Evolutionary conservation across 805 yeast species (phyloP), one percentile per base, ranked within the genome.

Genomic region (Ogataea methanolica): DNA sequence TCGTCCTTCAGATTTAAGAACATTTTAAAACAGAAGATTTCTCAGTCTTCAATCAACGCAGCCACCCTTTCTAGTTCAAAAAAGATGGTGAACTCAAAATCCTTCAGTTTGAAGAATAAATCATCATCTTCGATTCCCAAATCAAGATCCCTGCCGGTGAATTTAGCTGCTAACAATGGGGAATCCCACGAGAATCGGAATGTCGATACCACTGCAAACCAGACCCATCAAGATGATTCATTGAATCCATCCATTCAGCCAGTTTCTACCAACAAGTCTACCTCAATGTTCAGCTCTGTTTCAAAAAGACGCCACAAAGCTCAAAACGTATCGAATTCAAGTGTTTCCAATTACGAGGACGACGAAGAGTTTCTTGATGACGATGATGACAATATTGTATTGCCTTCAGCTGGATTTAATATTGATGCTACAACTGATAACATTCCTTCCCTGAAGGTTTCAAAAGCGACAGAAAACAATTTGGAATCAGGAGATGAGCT

Each of bases 1-100:
- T 23, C 48, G 26, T 50, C 54, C 26, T 52, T 46, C 22, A 43
- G 48, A 17, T 40, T 53, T 11, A 47, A 46, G 40, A 47, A 46
- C 31, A 42, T 55, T 6, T 44, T 50, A 22, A 55, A 47, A 34
- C 36, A 43, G 17, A 52, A 41, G 16, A 43, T 34, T 17, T 42
- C 54, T 9, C 47, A 42, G 9, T 50, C 56, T 2, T 45, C 53
- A 5, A 41, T 37, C 4, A 14, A 22, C 5, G 26, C 41, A n/a
- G 6, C 33, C 11, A n/a, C 26, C 6, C 33, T n/a, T 23, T 21
- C 41, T 8, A 34, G 41, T 14, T 12, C 45, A 17, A 36, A 31
- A 36, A 19, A 11, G 5, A 16, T 36, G 6, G 33, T 34, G 4
- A 39, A 34, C 8, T 35, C 47, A n/a, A 39, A 14, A 4, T 41